Base-by-base conservation (phyloP, 306 rosid genomes). In the Datisca glomerata region DNA sequence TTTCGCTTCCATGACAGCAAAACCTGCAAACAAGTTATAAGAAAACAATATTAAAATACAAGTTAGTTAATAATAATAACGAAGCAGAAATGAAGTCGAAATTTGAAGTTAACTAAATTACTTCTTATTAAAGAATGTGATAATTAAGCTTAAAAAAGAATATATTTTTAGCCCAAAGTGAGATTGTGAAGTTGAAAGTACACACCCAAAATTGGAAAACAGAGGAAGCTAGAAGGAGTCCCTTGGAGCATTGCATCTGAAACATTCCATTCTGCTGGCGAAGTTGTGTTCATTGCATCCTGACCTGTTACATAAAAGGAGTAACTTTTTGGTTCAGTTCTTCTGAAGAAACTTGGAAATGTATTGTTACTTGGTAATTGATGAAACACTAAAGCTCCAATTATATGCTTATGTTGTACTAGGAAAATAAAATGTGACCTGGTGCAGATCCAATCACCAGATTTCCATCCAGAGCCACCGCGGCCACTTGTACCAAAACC, bases 211-310 rank as follows among this genome's bases (percentile, higher is more conserved):
- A n/a, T n/a, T n/a, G n/a, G n/a, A n/a, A n/a, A n/a, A n/a, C n/a
- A n/a, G n/a, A n/a, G n/a, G n/a, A n/a, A n/a, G n/a, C 69, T 69
- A 73, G 75, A 47, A 73, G 1, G 80, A 57, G 75, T 89, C 97
- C 64, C 89, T 81, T 29, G 97, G 97, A 22, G 97, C 97, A 44
- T 65, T 83, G 89, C 97, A 87, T 77, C 80, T 79, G 49, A 83
- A 89, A 38, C 97, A 89, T 55, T 89, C 97, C 73, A 74, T 80
- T 71, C 97, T 57, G 77, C 93, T 89, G 0, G 97, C 97, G 49
- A 89, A 89, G 75, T 89, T 89, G 70, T 89, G 97, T 47, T 89
- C 97, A 49, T 83, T 89, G 73, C 97, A 89, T 24, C 97, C 95
- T 29, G 61, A 70, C 78, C 97, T 89, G 68, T 1, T 38, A 12